phyloP scores from a whole-genome alignment of 2,329 filamentous ascomycete genomes.

The Podosphaera leucotricha region DNA sequence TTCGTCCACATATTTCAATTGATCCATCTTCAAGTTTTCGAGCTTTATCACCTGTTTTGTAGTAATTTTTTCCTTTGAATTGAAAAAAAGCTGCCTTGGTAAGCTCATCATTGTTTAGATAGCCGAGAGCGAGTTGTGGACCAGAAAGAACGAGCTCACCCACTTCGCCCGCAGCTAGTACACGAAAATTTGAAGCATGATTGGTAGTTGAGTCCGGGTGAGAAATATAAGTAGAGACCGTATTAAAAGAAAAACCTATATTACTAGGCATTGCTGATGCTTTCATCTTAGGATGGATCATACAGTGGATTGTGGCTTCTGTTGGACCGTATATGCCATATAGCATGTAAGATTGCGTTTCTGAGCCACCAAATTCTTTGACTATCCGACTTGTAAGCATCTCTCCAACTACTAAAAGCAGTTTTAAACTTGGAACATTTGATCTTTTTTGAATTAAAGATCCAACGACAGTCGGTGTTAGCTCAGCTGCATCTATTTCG shows the following conservation, averaged over 20 bases:
- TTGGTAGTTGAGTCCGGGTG: slow-evolving; percentile 5
- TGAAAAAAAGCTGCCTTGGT: slow-evolving; percentile 48
- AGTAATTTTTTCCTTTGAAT: slow-evolving; percentile 39
- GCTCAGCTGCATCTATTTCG: slow-evolving; percentile 59
- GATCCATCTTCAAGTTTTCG: slow-evolving; percentile 40
- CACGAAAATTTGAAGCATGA: slow-evolving; percentile 7
- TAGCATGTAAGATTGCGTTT: slow-evolving; percentile 32
- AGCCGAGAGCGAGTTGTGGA: slow-evolving; percentile 53
- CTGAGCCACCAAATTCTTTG: slow-evolving; percentile 44
- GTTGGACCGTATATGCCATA: slow-evolving; percentile 93
- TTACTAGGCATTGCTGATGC: slow-evolving; percentile 33
- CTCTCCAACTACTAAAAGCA: slow-evolving; percentile 74
- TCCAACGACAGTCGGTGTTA: slow-evolving; percentile 70
- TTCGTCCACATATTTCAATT: slow-evolving; percentile 64
- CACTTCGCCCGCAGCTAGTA: slow-evolving; percentile 13
- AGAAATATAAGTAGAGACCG: slow-evolving; percentile 27
- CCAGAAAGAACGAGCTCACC: slow-evolving; percentile 61
- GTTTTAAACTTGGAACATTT: slow-evolving; percentile 40
- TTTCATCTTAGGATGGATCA: slow-evolving; percentile 40
- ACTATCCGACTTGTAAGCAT: slow-evolving; percentile 67
- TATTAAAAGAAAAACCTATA: slow-evolving; percentile 59
- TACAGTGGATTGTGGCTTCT: slow-evolving; percentile 80
- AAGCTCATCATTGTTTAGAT: slow-evolving; percentile 59
- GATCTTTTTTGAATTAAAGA: slow-evolving; percentile 47
- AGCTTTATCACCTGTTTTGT: slow-evolving; percentile 70